Base-by-base conservation (phyloP, 495 filamentous ascomycete genomes). In the Penicillium tannophilum region DNA sequence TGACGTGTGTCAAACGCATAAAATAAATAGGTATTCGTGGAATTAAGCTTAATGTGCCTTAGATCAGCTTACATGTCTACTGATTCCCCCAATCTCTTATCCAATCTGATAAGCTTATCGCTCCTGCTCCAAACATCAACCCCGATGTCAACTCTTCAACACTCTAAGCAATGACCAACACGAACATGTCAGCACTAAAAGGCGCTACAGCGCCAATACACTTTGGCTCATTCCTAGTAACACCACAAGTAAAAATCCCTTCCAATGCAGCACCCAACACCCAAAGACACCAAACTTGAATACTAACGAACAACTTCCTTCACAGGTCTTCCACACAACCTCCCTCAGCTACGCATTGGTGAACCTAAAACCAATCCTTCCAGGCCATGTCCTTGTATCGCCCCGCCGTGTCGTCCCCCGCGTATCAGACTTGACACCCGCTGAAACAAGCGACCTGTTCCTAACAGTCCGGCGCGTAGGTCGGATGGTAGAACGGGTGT, bases 351-450 rank as follows among this genome's bases (percentile, higher is more conserved):
- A 90, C 79, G 89, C 89, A 58, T 83, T 97, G 52, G 92, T 97
- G 23, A 97, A 97, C 79, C 84, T 97, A 65, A 97, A 96, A 73
- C 94, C 94, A 12, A 84, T 98, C 17, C 84, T 98, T 1, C 92
- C 94, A 0, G 94, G 94, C 47, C 94, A 98, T 76, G 88, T 98
- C 55, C 89, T 98, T 26, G 82, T 98, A 56, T 81, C 73, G 39
- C 78, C 81, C 11, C 76, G 72, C 4, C 82, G 82, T 31, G 73
- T 82, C 17, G 89, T 90, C 64, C 80, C 83, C 39, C 89, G 91
- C 46, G 78, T 97, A 35, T 81, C 85, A 36, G 89, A 96, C 72
- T 86, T 98, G 31, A 85, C 86, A 1, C 59, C 82, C 5, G 68
- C 76, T 19, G 95, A 98, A 72, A 79, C 93, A 19, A 82, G 85